Percentiles rank a stretch among this genome's conserved stretches.
These are phyloP conservation scores for Scutellaria baicalensis DNA, from an alignment of 257 asterid genomes.

Conservation along the genomic window DNA sequence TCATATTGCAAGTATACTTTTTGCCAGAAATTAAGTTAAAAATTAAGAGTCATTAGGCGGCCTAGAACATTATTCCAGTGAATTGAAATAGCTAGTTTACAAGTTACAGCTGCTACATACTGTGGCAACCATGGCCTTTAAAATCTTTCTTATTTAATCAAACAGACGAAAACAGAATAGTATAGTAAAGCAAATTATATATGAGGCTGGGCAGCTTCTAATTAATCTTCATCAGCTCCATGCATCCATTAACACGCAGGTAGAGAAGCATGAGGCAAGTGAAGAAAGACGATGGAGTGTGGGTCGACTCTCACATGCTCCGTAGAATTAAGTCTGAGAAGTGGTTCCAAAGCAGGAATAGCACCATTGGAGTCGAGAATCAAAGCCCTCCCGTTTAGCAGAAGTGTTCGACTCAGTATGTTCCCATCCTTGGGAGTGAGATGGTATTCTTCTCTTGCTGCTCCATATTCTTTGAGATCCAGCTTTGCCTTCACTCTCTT, in stretches of 20 bases:
- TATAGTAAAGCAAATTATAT: no score
- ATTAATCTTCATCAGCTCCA: not conserved
- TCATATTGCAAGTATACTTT: no score
- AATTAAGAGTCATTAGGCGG: no score
- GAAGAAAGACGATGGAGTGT: constrained; percentile 53
- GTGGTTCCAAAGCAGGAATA: constrained; percentile 44
- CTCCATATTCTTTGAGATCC: constrained; percentile 1
- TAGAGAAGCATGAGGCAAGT: constrained; percentile 29
- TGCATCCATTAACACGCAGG: constrained; percentile 32
- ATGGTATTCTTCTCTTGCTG: constrained; percentile 53
- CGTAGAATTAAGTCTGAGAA: constrained; percentile 19
- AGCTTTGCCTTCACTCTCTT: constrained; percentile 23
- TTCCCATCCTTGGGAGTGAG: constrained; percentile 45
- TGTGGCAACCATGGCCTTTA: no score
- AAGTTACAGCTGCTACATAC: no score
- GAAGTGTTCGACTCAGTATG: constrained; percentile 46
- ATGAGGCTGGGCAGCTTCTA: not conserved
- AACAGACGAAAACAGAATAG: no score
- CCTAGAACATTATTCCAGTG: no score
- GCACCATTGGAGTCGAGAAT: constrained; percentile 30
- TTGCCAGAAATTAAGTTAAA: no score
- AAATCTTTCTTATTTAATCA: no score
- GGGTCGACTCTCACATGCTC: constrained; percentile 39
- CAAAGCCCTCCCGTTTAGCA: constrained; percentile 46
- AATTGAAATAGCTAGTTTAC: no score